Conservation (phyloP, 768 basidiomycete species). For the Arthromyces matolae region DNA sequence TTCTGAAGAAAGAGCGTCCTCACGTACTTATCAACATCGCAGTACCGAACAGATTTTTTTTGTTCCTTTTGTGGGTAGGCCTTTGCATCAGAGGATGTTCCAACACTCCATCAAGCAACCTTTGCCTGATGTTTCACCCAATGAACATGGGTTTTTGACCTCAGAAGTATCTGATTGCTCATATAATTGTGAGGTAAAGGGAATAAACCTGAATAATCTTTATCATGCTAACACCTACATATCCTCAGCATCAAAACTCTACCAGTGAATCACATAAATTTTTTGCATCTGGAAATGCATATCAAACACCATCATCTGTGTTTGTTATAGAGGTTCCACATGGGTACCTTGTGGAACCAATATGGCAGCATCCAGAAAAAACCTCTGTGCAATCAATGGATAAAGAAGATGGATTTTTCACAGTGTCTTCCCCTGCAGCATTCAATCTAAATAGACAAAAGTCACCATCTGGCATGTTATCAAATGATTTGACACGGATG, state of each 20-base stretch:
- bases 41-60: background rate
- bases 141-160: too few species aligned
- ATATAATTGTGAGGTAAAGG: background rate
- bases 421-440: background rate
- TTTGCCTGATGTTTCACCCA: background rate
- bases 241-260: too few species aligned
- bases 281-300: too few species aligned
- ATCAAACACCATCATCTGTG: background rate
- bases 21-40: background rate
- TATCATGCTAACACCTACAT: background rate
- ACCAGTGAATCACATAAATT: too few species aligned
- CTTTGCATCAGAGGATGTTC: constrained; percentile 3
- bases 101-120: background rate
- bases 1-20: background rate
- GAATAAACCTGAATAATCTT: background rate
- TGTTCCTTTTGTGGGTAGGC: constrained; percentile 2
- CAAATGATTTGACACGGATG: background rate
- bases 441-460: background rate
- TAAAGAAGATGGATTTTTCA: background rate
- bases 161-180: background rate
- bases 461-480: background rate
- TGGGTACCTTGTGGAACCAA: background rate
- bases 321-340: background rate
- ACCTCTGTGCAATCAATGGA: too few species aligned
- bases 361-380: background rate